A percentile compares a stretch with the other conserved stretches of the same genome.
These are phyloP conservation scores for Lipomyces lipofer DNA, from an alignment of 805 yeast species.

Conservation along the genomic window DNA sequence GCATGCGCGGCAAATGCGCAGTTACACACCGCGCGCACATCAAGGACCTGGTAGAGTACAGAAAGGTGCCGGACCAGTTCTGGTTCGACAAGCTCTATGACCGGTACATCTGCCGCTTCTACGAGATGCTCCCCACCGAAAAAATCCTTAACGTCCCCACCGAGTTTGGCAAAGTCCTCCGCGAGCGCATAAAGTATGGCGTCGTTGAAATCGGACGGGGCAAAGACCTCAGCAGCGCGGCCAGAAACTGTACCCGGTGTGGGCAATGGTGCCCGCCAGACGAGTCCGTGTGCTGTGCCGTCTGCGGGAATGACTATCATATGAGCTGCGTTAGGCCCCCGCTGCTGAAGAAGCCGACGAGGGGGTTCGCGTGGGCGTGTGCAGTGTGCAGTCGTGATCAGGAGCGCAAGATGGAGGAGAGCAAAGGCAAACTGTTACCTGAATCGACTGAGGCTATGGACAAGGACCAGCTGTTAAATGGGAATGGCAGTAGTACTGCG, in stretches of 20 bases:
- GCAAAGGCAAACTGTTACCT: conserved; percentile 38
- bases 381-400: conserved; percentile 68
- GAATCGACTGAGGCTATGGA: conserved; percentile 16
- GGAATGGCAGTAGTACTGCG: background rate
- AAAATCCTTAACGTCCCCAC: conserved; percentile 57
- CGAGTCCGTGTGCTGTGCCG: conserved; percentile 79
- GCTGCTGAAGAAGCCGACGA: conserved; percentile 68
- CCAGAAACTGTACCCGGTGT: conserved; percentile 72
- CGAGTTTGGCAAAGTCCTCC: conserved; percentile 60
- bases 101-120: conserved; percentile 78
- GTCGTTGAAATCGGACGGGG: conserved; percentile 72
- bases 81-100: conserved; percentile 87
- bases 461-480: background rate
- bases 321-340: conserved; percentile 88
- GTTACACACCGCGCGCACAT: conserved; percentile 72
- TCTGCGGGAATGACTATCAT: conserved; percentile 70
- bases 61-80: conserved; percentile 64
- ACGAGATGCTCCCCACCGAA: conserved; percentile 70
- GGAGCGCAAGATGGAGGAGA: conserved; percentile 46
- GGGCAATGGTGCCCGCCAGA: conserved; percentile 78
- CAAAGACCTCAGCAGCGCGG: conserved; percentile 60
- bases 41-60: conserved; percentile 55
- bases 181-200: conserved; percentile 68
- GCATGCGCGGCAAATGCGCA: conserved; percentile 71
- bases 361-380: conserved; percentile 92